Percentiles rank a stretch among this genome's conserved stretches.
Evolutionary conservation across 2,329 filamentous ascomycete species (phyloP).

Genomic region (Myriosclerotinia curreyana): DNA sequence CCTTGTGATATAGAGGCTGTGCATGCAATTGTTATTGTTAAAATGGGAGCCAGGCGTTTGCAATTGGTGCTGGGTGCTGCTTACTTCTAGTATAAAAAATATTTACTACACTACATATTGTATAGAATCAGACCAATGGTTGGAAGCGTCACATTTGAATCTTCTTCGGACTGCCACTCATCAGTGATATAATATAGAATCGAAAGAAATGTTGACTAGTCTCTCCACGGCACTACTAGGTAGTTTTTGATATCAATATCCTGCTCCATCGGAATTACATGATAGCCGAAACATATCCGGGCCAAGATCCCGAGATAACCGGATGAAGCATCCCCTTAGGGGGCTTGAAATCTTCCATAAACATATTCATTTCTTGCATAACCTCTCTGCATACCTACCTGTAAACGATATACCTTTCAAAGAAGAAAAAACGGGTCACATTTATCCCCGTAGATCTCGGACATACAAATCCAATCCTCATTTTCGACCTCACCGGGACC

Average conservation of each 20-base stretch:
- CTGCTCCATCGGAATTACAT: not conserved
- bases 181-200: no score
- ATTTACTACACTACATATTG: not conserved
- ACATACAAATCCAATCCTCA: no score
- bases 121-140: not conserved
- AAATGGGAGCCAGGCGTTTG: conserved; percentile 8
- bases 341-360: no score
- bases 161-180: no score
- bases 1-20: not conserved
- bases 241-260: not conserved
- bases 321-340: not conserved
- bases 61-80: not conserved
- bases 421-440: no score
- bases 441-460: no score
- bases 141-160: not conserved
- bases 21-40: not conserved
- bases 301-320: not conserved
- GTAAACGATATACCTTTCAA: no score
- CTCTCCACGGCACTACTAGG: no score
- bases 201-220: not conserved
- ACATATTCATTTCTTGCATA: no score
- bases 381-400: no score
- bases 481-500: no score
- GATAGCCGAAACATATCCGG: no score
- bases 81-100: not conserved